Conservation (phyloP, 2,329 filamentous ascomycete genomes). For the Scorias spongiosa region DNA sequence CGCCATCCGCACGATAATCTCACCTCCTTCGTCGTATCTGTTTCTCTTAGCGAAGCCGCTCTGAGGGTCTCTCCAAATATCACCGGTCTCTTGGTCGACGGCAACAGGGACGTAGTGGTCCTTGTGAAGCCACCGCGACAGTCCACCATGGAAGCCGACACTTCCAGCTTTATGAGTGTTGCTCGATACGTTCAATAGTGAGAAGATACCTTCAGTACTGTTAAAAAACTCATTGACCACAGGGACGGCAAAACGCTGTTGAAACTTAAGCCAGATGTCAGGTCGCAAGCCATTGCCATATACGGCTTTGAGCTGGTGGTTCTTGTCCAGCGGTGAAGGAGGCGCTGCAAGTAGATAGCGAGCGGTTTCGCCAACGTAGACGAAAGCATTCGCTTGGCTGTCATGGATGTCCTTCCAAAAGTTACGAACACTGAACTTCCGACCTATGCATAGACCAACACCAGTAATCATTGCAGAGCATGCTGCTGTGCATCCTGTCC, state of each 20-base stretch:
- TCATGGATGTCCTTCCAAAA: slow-evolving; percentile 63
- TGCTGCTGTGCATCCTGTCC: slow-evolving; percentile 49
- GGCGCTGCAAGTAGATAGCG: slow-evolving; percentile 58
- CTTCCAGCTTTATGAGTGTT: slow-evolving; percentile 48
- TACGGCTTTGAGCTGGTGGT: slow-evolving; percentile 44
- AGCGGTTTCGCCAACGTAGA: slow-evolving; percentile 66
- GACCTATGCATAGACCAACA: slow-evolving; percentile 45
- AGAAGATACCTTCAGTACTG: slow-evolving; percentile 57
- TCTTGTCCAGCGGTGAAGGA: slow-evolving; percentile 43
- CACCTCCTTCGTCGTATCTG: slow-evolving; percentile 54
- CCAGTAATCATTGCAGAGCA: slow-evolving; percentile 41
- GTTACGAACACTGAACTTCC: slow-evolving; percentile 50
- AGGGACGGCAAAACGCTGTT: slow-evolving; percentile 46
- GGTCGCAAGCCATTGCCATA: slow-evolving; percentile 54
- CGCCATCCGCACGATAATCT: slow-evolving; percentile 53
- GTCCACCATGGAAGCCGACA: slow-evolving; percentile 56
- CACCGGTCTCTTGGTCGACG: slow-evolving; percentile 52
- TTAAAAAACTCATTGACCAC: slow-evolving; percentile 63
- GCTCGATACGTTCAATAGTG: slow-evolving; percentile 26
- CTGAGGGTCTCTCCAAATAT: slow-evolving; percentile 48
- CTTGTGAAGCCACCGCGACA: slow-evolving; percentile 38
- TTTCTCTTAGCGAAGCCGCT: slow-evolving; percentile 52
- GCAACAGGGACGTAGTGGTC: slow-evolving; percentile 50
- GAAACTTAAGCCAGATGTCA: slow-evolving; percentile 52
- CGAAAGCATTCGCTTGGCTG: slow-evolving; percentile 52